Base-by-base conservation (phyloP, 2,329 filamentous ascomycete genomes). In the Colletotrichum tamarilloi region DNA sequence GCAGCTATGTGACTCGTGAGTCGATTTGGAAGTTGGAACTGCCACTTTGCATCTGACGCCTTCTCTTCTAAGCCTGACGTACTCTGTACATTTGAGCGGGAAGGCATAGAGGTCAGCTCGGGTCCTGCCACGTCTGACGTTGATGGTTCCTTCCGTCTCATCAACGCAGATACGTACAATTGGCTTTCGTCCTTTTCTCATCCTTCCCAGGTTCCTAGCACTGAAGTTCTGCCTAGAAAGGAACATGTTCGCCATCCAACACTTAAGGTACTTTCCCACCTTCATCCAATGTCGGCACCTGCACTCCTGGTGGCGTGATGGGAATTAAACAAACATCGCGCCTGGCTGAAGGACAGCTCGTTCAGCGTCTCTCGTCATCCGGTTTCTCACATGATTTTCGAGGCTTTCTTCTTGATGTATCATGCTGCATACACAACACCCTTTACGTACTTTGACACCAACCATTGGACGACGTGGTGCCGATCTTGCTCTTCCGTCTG, bases 371-470 rank as follows among this genome's bases (percentile, higher is more conserved):
- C 28, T 56, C 24, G n/a, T 22, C 42, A n/a, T 49, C 24, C 22
- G n/a, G 53, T 26, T 26, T 56, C 16, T 24, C 53, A 9, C 19
- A 49, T 49, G 42, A 56, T 9, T 6, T 26, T 16, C 35, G 46
- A 53, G 19, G 26, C 22, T 69, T 70, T 64, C 67, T 73, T 73
- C 67, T 69, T 56, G 38, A 8, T 26, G 22, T 11, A 38, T 30
- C n/a, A 30, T 52, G 46, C 42, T 24, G 26, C 58, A 35, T 56
- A 69, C 19, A n/a, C 7, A 59, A 24, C 66, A 69, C 66, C 53
- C 63, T 72, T 72, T 72, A 72, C 69, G 59, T 72, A 53, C 46
- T 49, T 19, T 57, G 35, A 35, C 53, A 58, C 59, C 67, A 11
- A 28, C 22, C 59, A 65, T 38, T 64, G 60, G 26, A 57, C 35